A percentile compares a stretch with the other conserved stretches of the same genome.
Conservation (phyloP, 1,284 basidiomycete species). For the Volvariella surrecta region DNA sequence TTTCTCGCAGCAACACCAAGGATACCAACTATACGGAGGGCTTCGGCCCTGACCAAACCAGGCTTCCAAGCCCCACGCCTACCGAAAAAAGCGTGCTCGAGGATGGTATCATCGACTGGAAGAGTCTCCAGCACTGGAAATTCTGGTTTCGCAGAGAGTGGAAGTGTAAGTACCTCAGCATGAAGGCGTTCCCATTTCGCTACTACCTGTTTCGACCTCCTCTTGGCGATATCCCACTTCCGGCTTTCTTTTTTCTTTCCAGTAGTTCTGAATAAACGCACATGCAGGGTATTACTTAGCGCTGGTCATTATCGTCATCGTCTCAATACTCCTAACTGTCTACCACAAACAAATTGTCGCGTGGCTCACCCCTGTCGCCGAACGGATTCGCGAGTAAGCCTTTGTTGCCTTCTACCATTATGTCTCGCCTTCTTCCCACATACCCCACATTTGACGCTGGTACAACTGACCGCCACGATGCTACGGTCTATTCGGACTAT, state of each 20-base stretch:
- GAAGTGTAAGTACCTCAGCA: slow-evolving; percentile 33
- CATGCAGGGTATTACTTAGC: slow-evolving; percentile 43
- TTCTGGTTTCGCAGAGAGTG: slow-evolving; percentile 43
- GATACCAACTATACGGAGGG: no score
- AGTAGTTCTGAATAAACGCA: background rate
- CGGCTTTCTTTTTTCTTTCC: slow-evolving; percentile 5
- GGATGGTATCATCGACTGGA: slow-evolving; percentile 34
- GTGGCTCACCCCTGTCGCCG: slow-evolving; percentile 56
- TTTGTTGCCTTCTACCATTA: background rate
- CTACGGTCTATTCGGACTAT: no score
- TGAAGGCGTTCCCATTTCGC: background rate
- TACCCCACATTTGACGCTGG: background rate
- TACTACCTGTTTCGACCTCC: background rate
- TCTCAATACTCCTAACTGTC: slow-evolving; percentile 52
- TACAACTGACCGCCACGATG: no score
- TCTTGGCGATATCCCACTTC: no score
- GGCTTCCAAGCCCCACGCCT: slow-evolving; percentile 56
- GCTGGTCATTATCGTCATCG: slow-evolving; percentile 28
- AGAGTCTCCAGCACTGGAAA: slow-evolving; percentile 28
- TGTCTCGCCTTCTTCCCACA: background rate
- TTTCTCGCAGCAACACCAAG: no score
- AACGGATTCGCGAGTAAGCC: slow-evolving; percentile 53
- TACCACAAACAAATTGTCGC: slow-evolving; percentile 60
- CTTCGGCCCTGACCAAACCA: no score
- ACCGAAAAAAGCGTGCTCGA: slow-evolving; percentile 41